phyloP scores from a whole-genome alignment of 805 yeast genomes.

The Ogataea saltuana region DNA sequence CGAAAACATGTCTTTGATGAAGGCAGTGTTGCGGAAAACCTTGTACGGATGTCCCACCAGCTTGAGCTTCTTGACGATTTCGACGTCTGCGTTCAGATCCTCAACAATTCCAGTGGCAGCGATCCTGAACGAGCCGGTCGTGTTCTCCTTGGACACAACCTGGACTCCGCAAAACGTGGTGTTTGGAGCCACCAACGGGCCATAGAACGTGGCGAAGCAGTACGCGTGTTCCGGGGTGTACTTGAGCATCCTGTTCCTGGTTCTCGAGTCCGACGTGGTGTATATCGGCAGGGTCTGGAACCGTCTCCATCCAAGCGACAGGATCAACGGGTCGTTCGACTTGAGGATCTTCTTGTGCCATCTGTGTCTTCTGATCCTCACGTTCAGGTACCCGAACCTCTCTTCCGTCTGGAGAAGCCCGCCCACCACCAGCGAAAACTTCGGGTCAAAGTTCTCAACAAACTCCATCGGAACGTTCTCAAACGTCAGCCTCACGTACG shows the following conservation, averaged over 20 bases:
- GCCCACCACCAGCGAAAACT: conserved; percentile 83
- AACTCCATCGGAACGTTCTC: conserved; percentile 87
- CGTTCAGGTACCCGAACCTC: conserved; percentile 89
- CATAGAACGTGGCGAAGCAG: conserved; percentile 94
- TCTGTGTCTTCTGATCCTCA: conserved; percentile 94
- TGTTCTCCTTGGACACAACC: conserved; percentile 76
- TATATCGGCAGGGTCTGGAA: conserved; percentile 95
- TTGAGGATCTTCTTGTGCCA: conserved; percentile 97
- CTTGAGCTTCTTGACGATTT: conserved; percentile 93
- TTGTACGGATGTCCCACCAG: conserved; percentile 94
- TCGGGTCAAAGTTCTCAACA: conserved; percentile 81
- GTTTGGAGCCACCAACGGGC: conserved; percentile 96
- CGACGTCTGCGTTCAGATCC: conserved; percentile 85
- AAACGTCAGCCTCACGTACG: conserved; percentile 88
- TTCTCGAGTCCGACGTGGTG: conserved; percentile 95
- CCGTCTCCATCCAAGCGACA: conserved; percentile 97
- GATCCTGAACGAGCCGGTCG: conserved; percentile 89
- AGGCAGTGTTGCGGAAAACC: conserved; percentile 93
- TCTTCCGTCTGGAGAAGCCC: conserved; percentile 90
- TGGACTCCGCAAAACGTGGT: conserved; percentile 97
- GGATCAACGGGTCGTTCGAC: conserved; percentile 90
- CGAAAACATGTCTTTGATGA: conserved; percentile 93
- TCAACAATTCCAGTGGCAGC: conserved; percentile 97
- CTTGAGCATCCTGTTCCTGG: conserved; percentile 96
- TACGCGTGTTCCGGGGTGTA: conserved; percentile 98